Base-by-base conservation (phyloP, 108 stramenopile genomes). In the Fragilariopsis cylindrus region DNA sequence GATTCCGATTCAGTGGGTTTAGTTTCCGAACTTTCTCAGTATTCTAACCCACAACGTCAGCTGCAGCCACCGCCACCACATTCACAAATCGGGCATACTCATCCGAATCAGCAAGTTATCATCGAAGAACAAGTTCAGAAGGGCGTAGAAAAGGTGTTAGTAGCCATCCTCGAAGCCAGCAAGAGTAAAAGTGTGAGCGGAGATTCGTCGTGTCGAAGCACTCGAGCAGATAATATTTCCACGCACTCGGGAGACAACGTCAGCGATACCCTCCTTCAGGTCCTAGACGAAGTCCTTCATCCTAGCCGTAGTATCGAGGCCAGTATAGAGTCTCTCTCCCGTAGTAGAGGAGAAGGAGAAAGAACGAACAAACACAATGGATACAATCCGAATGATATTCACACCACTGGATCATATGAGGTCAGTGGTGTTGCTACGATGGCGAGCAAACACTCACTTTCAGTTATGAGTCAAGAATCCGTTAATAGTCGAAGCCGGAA, bases 91-190 rank as follows among this genome's bases (percentile, higher is more conserved):
- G 30, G 30, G 30, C 30, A 30, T 30, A 30, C 30, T 30, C 30
- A 30, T 2, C 30, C 30, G 30, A 30, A 68, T 8, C 67, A 68
- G n/a, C 67, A 68, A 18, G 49, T 39, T 15, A 52, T 68, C 18
- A 52, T 68, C 1, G 82, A 87, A 30, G 72, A 77, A 65, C 74
- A 78, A 50, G 77, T 87, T 43, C 82, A 87, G 63, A 64, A 68
- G 56, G 81, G 86, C 19, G 86, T 87, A 9, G 86, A 87, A 76
- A 64, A 70, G 21, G 82, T 87, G 3, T 45, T 87, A 63, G 42
- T 83, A 55, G 86, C 82, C 18, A 83, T 87, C 56, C 73, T 87
- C 50, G 80, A 87, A 70, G 74, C 72, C 48, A 74, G 69, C 18
- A 57, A 74, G 58, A 19, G 45, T 48, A 54, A 73, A 46, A 71